Conservation (phyloP, 345 rosid genomes). For the Anastatica hierochuntica region DNA sequence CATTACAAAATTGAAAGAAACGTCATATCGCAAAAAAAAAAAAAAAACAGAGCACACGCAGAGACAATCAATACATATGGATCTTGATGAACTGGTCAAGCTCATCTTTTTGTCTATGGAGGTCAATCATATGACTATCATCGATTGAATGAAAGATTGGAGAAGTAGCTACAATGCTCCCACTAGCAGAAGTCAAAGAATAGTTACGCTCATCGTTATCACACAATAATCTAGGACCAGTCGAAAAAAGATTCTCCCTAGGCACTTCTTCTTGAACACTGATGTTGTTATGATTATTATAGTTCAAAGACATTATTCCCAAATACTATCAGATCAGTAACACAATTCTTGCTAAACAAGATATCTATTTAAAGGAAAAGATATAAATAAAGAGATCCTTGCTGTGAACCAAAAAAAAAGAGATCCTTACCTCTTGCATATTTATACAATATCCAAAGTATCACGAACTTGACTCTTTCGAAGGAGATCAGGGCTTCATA, state of each 20-base stretch:
- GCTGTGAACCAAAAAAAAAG: too few species aligned
- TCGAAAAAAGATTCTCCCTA: conserved; percentile 54
- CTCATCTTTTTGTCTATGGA: conserved; percentile 55
- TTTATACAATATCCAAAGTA: too few species aligned
- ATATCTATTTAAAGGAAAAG: too few species aligned
- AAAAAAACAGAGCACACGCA: background rate
- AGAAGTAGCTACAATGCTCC: too few species aligned
- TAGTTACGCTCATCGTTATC: conserved; percentile 71
- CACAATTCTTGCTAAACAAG: too few species aligned
- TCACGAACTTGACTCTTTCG: too few species aligned
- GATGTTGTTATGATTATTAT: conserved; percentile 36
- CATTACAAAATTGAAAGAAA: conserved; percentile 1
- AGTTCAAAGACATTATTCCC: conserved; percentile 32
- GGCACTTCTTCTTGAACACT: conserved; percentile 35
- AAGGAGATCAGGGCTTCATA: too few species aligned
- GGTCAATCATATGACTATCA: conserved; percentile 36
- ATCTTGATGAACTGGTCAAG: conserved; percentile 42
- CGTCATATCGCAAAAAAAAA: background rate
- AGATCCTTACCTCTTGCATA: too few species aligned
- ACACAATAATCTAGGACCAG: conserved; percentile 52
- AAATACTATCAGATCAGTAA: too few species aligned
- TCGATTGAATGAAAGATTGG: conserved; percentile 25
- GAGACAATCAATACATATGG: conserved; percentile 42
- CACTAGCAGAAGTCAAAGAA: conserved; percentile 41
- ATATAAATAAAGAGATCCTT: too few species aligned